phyloP scores from a whole-genome alignment of 164 flowering plant species.

The Hamamelis virginiana region DNA sequence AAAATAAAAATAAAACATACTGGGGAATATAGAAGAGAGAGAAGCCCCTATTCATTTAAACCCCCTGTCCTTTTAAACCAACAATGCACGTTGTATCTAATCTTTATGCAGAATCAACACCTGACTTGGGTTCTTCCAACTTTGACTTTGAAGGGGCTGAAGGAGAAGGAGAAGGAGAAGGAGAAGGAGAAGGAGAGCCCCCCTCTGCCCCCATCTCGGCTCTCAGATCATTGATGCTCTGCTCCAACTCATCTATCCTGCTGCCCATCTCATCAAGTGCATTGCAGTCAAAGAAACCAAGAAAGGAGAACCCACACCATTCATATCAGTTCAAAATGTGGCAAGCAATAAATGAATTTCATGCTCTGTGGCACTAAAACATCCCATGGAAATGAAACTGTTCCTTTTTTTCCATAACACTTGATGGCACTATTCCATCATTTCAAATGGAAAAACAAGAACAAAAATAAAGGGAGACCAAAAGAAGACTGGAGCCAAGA shows the following conservation, averaged over 20 bases:
- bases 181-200: conserved; percentile 23
- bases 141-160: conserved; percentile 15
- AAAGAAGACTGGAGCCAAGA: no score
- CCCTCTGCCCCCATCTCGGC: conserved; percentile 36
- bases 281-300: conserved; percentile 18
- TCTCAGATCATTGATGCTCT: conserved; percentile 40
- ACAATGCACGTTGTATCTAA: not conserved
- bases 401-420: not conserved
- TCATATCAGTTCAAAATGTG: not conserved
- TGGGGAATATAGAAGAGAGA: no score
- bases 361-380: not conserved
- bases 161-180: conserved; percentile 27
- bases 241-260: conserved; percentile 45
- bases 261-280: conserved; percentile 43
- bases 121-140: conserved; percentile 20
- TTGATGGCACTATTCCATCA: not conserved
- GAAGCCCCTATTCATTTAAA: no score
- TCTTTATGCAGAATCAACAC: conserved; percentile 10
- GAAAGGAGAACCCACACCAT: not conserved
- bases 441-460: no score
- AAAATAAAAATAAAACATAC: no score
- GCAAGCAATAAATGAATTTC: not conserved
- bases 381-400: not conserved
- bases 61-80: no score
- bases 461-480: no score